Percentiles rank a stretch among this genome's conserved stretches.
Conservation (phyloP, 805 yeast species). For the Sugiyamaella boreocaroliniensis region DNA sequence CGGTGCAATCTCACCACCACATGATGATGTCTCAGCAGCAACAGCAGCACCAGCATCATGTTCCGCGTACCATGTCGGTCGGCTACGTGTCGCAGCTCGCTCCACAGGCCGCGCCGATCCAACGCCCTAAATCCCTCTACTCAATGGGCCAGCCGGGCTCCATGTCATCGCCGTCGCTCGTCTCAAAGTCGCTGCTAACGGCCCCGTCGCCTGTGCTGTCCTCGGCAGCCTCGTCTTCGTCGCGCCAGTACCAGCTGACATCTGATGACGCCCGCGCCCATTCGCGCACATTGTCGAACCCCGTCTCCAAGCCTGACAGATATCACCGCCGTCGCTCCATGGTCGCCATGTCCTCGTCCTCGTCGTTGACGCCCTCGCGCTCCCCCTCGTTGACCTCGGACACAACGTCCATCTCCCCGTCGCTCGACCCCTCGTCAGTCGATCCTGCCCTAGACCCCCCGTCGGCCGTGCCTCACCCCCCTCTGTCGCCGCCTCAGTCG, state of each 20-base stretch:
- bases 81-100: slow-evolving; percentile 1
- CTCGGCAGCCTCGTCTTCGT: background rate
- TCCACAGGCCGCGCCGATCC: background rate
- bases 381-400: slow-evolving; percentile 7
- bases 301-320: slow-evolving; percentile 16
- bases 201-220: background rate
- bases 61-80: slow-evolving; percentile 2
- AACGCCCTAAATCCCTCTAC: slow-evolving; percentile 8
- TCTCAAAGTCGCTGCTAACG: background rate
- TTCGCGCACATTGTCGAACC: slow-evolving; percentile 3
- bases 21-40: background rate
- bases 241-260: background rate
- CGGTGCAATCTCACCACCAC: background rate
- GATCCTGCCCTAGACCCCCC: slow-evolving; percentile 7
- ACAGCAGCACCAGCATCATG: slow-evolving; percentile 1
- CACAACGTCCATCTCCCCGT: background rate
- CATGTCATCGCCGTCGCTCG: slow-evolving; percentile 4
- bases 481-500: background rate
- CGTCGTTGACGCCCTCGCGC: slow-evolving; percentile 4
- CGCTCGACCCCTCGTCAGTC: background rate
- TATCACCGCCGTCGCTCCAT: slow-evolving; percentile 18
- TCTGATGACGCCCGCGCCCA: slow-evolving; percentile 1
- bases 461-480: background rate
- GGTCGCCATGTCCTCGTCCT: background rate
- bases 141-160: slow-evolving; percentile 7